Conservation (phyloP, 208 protist genomes). For the Trypanosoma platydactyli region DNA sequence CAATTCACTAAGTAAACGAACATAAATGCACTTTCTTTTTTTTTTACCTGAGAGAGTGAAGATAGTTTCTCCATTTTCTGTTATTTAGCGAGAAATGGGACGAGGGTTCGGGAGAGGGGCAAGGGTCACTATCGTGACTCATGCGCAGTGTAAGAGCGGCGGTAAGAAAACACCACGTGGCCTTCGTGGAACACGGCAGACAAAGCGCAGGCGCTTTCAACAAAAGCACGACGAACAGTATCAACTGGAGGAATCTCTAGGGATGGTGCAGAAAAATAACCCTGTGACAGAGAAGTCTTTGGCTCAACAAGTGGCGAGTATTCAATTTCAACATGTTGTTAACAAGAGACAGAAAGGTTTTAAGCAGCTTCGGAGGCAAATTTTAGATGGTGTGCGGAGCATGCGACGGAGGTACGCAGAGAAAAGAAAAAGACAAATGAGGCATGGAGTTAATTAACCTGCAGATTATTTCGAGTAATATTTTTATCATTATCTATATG, state of each 20-base stretch:
- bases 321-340: slow-evolving; percentile 72
- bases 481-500: not conserved
- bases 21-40: no score
- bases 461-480: slow-evolving; percentile 8
- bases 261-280: slow-evolving; percentile 30
- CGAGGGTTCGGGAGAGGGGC: slow-evolving; percentile 85
- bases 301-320: slow-evolving; percentile 71
- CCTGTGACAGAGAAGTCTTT: slow-evolving; percentile 53
- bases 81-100: slow-evolving; percentile 44
- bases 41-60: not conserved
- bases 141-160: slow-evolving; percentile 56
- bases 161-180: slow-evolving; percentile 83
- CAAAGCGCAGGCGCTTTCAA: slow-evolving; percentile 60
- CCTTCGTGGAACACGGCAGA: slow-evolving; percentile 64
- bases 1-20: no score
- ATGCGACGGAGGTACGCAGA: slow-evolving; percentile 51
- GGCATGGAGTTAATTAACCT: slow-evolving; percentile 10
- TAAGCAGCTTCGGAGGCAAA: slow-evolving; percentile 70
- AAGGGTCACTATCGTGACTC: slow-evolving; percentile 82
- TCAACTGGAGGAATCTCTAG: slow-evolving; percentile 71
- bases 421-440: slow-evolving; percentile 33
- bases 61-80: no score
- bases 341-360: slow-evolving; percentile 80
- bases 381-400: slow-evolving; percentile 70
- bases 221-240: slow-evolving; percentile 42